phyloP scores from a whole-genome alignment of 106 monocot genomes.

The Agapanthus africanus region DNA sequence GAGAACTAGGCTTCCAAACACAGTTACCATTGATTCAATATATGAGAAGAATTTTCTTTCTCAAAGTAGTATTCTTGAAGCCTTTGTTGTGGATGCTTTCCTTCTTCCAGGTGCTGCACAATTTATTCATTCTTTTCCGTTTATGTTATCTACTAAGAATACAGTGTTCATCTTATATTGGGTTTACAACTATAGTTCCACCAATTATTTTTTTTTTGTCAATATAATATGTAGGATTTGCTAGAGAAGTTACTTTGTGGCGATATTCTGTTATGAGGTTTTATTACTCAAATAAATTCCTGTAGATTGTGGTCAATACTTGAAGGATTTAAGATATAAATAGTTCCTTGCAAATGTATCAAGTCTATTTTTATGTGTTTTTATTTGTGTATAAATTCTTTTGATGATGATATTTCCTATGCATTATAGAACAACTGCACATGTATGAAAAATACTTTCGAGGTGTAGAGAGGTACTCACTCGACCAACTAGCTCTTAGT shows the following conservation, averaged over 20 bases:
- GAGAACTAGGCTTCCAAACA: slow-evolving; percentile 50
- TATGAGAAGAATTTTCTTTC: slow-evolving; percentile 89
- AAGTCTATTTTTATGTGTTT: too few relatives aligned
- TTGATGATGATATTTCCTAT: too few relatives aligned
- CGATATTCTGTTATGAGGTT: neutral
- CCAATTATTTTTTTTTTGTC: neutral
- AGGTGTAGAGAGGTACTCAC: too few relatives aligned
- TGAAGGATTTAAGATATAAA: too few relatives aligned
- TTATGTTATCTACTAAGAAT: slow-evolving; percentile 1
- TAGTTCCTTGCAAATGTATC: too few relatives aligned
- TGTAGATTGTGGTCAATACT: too few relatives aligned
- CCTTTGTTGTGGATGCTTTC: slow-evolving; percentile 60
- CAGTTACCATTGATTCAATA: slow-evolving; percentile 80
- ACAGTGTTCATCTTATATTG: neutral
- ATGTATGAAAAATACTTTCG: too few relatives aligned
- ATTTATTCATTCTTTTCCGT: neutral
- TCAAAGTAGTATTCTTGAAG: slow-evolving; percentile 56
- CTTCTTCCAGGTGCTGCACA: slow-evolving; percentile 65
- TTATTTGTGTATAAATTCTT: too few relatives aligned
- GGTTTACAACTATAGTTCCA: neutral
- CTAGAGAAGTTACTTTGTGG: neutral
- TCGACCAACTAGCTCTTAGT: too few relatives aligned
- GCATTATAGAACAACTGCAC: too few relatives aligned
- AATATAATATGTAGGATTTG: neutral
- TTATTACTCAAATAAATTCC: neutral